Evolutionary conservation across 495 filamentous ascomycete genomes (phyloP).

Genomic region (Podospora pseudocomata): DNA sequence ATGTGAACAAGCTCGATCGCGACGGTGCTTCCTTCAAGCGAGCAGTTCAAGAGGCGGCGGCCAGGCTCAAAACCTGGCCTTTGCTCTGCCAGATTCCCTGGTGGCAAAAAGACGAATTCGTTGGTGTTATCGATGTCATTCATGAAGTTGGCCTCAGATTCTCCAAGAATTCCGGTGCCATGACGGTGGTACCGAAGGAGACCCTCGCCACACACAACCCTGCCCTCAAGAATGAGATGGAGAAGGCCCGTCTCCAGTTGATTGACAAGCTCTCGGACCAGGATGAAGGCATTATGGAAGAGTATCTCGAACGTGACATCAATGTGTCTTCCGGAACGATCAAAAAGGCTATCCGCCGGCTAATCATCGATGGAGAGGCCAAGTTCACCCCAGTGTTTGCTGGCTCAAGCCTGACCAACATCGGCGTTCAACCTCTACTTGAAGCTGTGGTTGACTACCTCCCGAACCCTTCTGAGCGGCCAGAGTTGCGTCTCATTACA

Average conservation of each 20-base stretch:
- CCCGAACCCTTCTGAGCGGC: slow-evolving; percentile 74
- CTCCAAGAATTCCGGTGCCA: slow-evolving; percentile 44
- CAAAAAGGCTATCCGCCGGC: slow-evolving; percentile 67
- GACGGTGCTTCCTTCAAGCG: slow-evolving; percentile 86
- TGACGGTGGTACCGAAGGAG: slow-evolving; percentile 52
- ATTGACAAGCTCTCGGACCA: slow-evolving; percentile 82
- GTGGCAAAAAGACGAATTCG: slow-evolving; percentile 75
- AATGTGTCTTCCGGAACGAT: slow-evolving; percentile 67
- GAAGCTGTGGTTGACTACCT: slow-evolving; percentile 85
- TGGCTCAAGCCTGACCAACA: slow-evolving; percentile 88
- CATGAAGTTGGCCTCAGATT: slow-evolving; percentile 49
- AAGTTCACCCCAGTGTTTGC: slow-evolving; percentile 83
- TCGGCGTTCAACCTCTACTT: slow-evolving; percentile 89
- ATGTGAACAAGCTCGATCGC: slow-evolving; percentile 93
- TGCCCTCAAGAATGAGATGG: slow-evolving; percentile 64
- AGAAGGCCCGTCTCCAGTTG: slow-evolving; percentile 68
- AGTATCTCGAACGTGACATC: slow-evolving; percentile 71
- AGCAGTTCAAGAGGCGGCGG: slow-evolving; percentile 80
- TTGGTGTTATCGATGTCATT: slow-evolving; percentile 81
- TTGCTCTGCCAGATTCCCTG: slow-evolving; percentile 93
- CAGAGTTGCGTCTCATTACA: slow-evolving; percentile 72
- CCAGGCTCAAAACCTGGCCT: slow-evolving; percentile 76
- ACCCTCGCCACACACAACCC: slow-evolving; percentile 34
- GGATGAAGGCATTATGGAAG: slow-evolving; percentile 81
- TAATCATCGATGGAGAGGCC: slow-evolving; percentile 57